Evolutionary conservation across 2,329 filamentous ascomycete genomes (phyloP), one percentile per base, ranked within the genome.

Genomic region (Ascochyta viciae-villosae): DNA sequence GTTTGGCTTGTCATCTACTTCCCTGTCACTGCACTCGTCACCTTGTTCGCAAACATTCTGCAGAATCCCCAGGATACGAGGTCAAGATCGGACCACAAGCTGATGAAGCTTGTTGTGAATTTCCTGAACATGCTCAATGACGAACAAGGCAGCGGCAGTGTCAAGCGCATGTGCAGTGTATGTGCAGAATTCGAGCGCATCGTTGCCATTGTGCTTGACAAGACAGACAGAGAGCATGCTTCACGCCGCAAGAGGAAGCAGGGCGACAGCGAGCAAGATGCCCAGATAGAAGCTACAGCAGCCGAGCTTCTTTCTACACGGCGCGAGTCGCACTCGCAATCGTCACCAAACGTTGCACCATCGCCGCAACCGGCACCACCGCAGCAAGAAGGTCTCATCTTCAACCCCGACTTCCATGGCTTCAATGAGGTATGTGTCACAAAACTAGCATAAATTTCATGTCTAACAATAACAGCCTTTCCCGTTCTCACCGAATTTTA

Each of bases 1-100:
- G 93, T 98, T 48, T 99, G 95, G 94, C 84, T 99, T 71, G 91
- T 97, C 63, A 81, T 98, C 10, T 99, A 99, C 77, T 99, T 96
- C 77, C 95, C 95, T 0, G 93, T 99, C 8, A 96, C 95, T 0
- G 91, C 95, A 1, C 84, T 98, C 4, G 92, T 99, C 40, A 98
- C 95, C 0, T 80, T 99, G 2, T 99, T 99, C 70, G 93, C 94
- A 56, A 97, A 98, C 69, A 96, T 98, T 42, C 78, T 99, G 0
- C 95, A 99, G 73, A 98, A 98, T 66, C 95, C 95, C 0, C 86
- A 94, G 55, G 95, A 99, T 70, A 87, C 90, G 1, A 85, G 92
- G 41, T 94, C 94, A 38, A 88, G 92, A 50, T 92, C 92, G 1
- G 95, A 99, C 73, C 87, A 95, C 15, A 89, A 90, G 63, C 79